Evolutionary conservation across 805 yeast species (phyloP).

Genomic region (Ogataea angusta): DNA sequence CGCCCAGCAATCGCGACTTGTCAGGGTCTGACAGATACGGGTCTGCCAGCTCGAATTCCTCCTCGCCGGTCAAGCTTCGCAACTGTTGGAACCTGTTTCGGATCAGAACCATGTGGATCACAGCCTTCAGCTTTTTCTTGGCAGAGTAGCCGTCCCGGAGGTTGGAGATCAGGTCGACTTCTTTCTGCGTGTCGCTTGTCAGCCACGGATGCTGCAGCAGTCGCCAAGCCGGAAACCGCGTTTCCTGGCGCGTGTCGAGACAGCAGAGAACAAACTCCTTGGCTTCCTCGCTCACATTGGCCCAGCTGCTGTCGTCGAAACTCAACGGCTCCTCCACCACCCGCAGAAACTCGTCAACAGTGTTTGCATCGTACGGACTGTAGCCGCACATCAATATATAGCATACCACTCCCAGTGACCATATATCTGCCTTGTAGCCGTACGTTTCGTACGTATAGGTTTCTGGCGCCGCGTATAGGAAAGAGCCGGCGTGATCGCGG

Average conservation of each 20-base stretch:
- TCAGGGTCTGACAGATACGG: slow-evolving; percentile 43
- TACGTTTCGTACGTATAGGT: slow-evolving; percentile 54
- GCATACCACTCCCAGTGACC: slow-evolving; percentile 22
- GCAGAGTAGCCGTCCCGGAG: slow-evolving; percentile 75
- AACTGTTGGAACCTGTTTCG: slow-evolving; percentile 69
- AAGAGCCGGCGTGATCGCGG: slow-evolving; percentile 51
- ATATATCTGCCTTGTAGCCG: slow-evolving; percentile 34
- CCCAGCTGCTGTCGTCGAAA: slow-evolving; percentile 10
- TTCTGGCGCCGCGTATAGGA: slow-evolving; percentile 95
- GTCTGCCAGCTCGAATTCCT: slow-evolving; percentile 11
- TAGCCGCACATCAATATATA: slow-evolving; percentile 19
- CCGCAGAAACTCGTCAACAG: slow-evolving; percentile 23
- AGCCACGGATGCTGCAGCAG: slow-evolving; percentile 73
- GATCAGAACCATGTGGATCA: slow-evolving; percentile 74
- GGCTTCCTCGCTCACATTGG: slow-evolving; percentile 48
- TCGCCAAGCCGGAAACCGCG: slow-evolving; percentile 61
- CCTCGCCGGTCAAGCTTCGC: slow-evolving; percentile 36
- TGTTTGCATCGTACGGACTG: slow-evolving; percentile 11
- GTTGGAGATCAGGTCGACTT: slow-evolving; percentile 68
- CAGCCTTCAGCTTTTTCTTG: slow-evolving; percentile 71
- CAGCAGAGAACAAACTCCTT: slow-evolving; percentile 66
- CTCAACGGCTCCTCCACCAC: slow-evolving; percentile 5
- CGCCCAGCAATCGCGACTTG: slow-evolving; percentile 11
- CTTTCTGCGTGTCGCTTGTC: slow-evolving; percentile 30
- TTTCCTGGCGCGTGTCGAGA: slow-evolving; percentile 56